Percentiles rank a stretch among this genome's conserved stretches.
Evolutionary conservation across 2,329 filamentous ascomycete genomes (phyloP).

Genomic region (Nemania serpens): DNA sequence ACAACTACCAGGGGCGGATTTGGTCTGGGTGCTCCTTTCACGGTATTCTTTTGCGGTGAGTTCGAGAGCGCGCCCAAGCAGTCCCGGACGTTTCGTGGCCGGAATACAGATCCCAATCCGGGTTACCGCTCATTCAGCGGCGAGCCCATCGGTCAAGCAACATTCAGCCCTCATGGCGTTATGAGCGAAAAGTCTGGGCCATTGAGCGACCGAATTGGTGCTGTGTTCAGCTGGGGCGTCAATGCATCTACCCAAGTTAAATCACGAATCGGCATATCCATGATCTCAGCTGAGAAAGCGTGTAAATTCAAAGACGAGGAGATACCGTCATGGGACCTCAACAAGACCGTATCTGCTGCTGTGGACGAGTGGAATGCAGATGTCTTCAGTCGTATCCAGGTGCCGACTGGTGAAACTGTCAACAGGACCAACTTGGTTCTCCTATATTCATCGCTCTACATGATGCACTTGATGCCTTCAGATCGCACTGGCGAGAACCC

Average conservation of each 20-base stretch:
- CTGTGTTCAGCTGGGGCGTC: conserved; percentile 53
- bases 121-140: conserved; percentile 13
- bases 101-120: conserved; percentile 16
- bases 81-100: conserved; percentile 17
- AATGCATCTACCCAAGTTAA: conserved; percentile 44
- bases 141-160: conserved; percentile 15
- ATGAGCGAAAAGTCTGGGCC: conserved; percentile 44
- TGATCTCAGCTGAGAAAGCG: conserved; percentile 53
- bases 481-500: conserved; percentile 65
- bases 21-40: conserved; percentile 45
- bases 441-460: conserved; percentile 63
- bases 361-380: conserved; percentile 52
- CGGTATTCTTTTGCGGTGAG: conserved; percentile 50
- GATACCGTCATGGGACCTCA: conserved; percentile 48
- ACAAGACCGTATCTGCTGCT: conserved; percentile 47
- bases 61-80: conserved; percentile 44
- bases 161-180: conserved; percentile 2
- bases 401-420: conserved; percentile 37
- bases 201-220: conserved; percentile 57
- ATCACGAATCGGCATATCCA: conserved; percentile 57
- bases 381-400: conserved; percentile 50
- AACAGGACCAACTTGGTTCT: conserved; percentile 55
- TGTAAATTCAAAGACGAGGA: conserved; percentile 56
- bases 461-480: conserved; percentile 65
- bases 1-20: conserved; percentile 53